Evolutionary conservation across 164 flowering plant genomes (phyloP).

Genomic region (Vitis labrusca): DNA sequence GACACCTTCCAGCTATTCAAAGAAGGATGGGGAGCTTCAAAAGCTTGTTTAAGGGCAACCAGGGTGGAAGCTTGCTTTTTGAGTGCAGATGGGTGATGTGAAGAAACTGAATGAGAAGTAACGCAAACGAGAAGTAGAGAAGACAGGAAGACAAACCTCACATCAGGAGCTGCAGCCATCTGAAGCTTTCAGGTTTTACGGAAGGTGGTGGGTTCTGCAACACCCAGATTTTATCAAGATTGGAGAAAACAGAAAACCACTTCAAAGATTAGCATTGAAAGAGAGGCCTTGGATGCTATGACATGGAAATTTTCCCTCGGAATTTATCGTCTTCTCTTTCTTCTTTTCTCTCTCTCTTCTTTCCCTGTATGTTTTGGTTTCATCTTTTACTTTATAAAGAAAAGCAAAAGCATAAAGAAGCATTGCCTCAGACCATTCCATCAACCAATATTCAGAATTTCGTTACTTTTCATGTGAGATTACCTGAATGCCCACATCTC

Average conservation of each 20-base stretch:
- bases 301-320: too few relatives aligned
- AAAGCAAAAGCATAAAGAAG: slow-evolving; percentile 45
- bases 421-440: slow-evolving; percentile 13
- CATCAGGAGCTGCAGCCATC: slow-evolving; percentile 34
- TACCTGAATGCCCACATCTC: slow-evolving; percentile 7
- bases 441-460: slow-evolving; percentile 9
- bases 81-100: slow-evolving; percentile 27
- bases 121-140: slow-evolving; percentile 15
- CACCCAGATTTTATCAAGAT: slow-evolving; percentile 12
- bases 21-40: slow-evolving; percentile 23
- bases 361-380: slow-evolving; percentile 22
- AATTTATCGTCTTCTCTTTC: neutral
- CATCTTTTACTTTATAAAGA: slow-evolving; percentile 39
- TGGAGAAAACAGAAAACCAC: slow-evolving; percentile 14
- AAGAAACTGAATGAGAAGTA: slow-evolving; percentile 23
- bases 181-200: slow-evolving; percentile 2
- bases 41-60: slow-evolving; percentile 42
- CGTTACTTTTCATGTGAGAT: slow-evolving; percentile 12
- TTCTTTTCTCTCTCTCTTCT: slow-evolving; percentile 12
- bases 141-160: slow-evolving; percentile 23
- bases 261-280: slow-evolving; percentile 5
- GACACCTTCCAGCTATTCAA: slow-evolving; percentile 46
- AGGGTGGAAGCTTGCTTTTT: slow-evolving; percentile 47
- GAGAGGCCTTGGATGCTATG: too few relatives aligned
- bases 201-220: slow-evolving; percentile 10